Base-by-base conservation (phyloP, 768 basidiomycete genomes). In the Mycena crocata region DNA sequence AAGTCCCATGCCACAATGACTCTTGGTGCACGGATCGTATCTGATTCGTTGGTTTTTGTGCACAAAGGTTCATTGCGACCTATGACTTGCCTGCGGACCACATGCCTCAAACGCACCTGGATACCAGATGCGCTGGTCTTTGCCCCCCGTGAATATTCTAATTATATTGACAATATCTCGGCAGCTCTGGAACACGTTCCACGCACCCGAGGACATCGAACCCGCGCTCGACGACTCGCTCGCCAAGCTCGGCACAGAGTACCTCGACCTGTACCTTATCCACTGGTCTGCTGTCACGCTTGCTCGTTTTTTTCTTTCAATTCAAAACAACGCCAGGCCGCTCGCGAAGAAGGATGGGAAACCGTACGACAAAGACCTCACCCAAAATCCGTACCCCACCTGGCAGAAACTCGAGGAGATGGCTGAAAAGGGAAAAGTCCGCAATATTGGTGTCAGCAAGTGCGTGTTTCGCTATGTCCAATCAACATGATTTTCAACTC, bases 391-490 rank as follows among this genome's bases (percentile, higher is more conserved):
- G 2, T 90, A 91, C 72, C 89, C 89, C 21, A 93, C 93, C 1
- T 94, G 93, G 93, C 81, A 90, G 74, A 93, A 88, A 67, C 86
- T 94, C 51, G 93, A 94, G 73, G 87, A 91, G 76, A 79, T 93
- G 78, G 90, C 93, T 4, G 87, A 87, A 68, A 90, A 89, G 71
- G 93, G 93, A 26, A 91, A 93, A 75, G 79, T 92, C 45, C 85
- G 85, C 74, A 91, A 93, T 70, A 95, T 95, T 58, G 94, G 94
- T 45, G 82, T 95, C 45, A 92, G 91, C 90, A 95, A 95, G 90
- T 90, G 63, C 64, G 85, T 67, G 9, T 13, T 52, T 26, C 24
- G 17, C n/a, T 30, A 1, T n/a, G 55, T 52, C 32, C 31, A 4
- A 17, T 21, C 7, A 17, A 44, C 7, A 26, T 51, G 5, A 4